Evolutionary conservation across 2,329 filamentous ascomycete genomes (phyloP).

Genomic region (Botryosphaeria agaves): DNA sequence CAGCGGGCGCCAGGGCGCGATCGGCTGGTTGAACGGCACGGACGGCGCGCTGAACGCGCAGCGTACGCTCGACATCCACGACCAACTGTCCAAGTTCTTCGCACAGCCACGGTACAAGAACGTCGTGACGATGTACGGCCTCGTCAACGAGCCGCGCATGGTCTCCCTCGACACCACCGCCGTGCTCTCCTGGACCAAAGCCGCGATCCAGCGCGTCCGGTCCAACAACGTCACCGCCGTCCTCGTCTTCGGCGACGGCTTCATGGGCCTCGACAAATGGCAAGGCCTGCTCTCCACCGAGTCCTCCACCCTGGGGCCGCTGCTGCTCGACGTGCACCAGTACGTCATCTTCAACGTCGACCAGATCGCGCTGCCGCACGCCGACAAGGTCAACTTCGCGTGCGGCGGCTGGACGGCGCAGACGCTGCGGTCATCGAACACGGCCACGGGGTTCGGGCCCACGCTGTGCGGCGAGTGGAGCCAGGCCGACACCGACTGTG

Average conservation of each 20-base stretch:
- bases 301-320: constrained; percentile 27
- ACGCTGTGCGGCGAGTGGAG: constrained; percentile 96
- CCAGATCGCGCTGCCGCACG: constrained; percentile 67
- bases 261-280: constrained; percentile 84
- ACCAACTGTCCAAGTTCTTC: constrained; percentile 80
- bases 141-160: constrained; percentile 92
- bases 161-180: constrained; percentile 39
- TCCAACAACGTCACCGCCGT: constrained; percentile 56
- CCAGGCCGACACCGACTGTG: constrained; percentile 93
- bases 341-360: constrained; percentile 95
- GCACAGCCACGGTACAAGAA: constrained; percentile 85
- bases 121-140: constrained; percentile 79
- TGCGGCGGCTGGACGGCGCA: constrained; percentile 78
- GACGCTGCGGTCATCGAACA: constrained; percentile 54
- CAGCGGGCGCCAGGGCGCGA: constrained; percentile 62
- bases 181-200: constrained; percentile 65
- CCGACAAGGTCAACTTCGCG: constrained; percentile 70
- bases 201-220: constrained; percentile 55
- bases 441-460: constrained; percentile 67
- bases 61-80: constrained; percentile 72
- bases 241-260: constrained; percentile 85
- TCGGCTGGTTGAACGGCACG: constrained; percentile 84
- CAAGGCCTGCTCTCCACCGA: constrained; percentile 60
- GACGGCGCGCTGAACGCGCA: constrained; percentile 63
- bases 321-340: constrained; percentile 93